Evolutionary conservation across 768 basidiomycete genomes (phyloP), one percentile per base, ranked within the genome.

Genomic region (Kwoniella pini): DNA sequence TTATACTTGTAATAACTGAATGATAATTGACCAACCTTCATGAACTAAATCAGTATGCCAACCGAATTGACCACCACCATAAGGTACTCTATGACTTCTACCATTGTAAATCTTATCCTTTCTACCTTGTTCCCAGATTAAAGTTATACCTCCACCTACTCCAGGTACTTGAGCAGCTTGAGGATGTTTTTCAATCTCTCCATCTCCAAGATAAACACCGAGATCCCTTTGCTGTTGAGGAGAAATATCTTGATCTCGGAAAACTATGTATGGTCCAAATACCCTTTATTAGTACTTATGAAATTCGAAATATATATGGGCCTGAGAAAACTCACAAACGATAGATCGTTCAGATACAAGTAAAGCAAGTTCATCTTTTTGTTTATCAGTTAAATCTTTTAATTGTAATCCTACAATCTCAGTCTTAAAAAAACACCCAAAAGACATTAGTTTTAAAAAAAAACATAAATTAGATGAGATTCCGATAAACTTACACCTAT

Each of bases 341-440:
- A 77, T 74, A n/a, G 64, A 60, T 48, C 75, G 68, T 61, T 77
- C 67, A 10, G 64, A 57, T 4, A 69, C 57, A 9, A 69, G 61
- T 7, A 69, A 54, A 36, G 67, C 67, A 21, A 91, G 81, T 71
- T 91, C 89, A 70, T 91, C 88, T 78, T 88, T 90, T 76, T 91
- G 88, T 27, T 79, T 61, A 59, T 83, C 80, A 80, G 68, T 82
- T 9, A 90, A 80, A 68, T 88, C 85, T 57, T 86, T 81, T 24
- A 91, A 81, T 77, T 91, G 88, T 63, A 91, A 80, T 6, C 89
- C 89, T 4, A 79, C 72, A 46, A 91, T 80, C 73, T 91, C 89
- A 27, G 88, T 88, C 17, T 89, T n/a, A n/a, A n/a, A n/a, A n/a
- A n/a, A n/a, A n/a, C n/a, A n/a, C n/a, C n/a, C n/a, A n/a, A n/a